A percentile compares a stretch with the other conserved stretches of the same genome.
These are phyloP conservation scores for Phytopythium boreale DNA, from an alignment of 352 stramenopile genomes.

Conservation along the genomic window DNA sequence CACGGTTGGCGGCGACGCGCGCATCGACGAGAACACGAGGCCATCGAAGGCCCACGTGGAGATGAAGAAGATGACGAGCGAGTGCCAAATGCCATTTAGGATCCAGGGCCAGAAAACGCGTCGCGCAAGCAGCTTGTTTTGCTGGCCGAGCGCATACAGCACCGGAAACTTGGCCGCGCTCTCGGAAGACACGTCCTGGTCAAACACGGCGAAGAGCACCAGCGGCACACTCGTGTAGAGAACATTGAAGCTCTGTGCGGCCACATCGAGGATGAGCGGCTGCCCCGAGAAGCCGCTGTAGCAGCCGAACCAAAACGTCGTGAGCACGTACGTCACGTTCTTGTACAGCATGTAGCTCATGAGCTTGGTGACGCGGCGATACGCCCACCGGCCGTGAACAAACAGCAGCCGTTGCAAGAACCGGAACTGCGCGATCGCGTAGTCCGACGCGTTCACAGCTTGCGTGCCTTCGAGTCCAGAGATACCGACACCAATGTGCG, in stretches of 20 bases:
- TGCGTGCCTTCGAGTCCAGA: slow-evolving; percentile 91
- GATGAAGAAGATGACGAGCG: slow-evolving; percentile 80
- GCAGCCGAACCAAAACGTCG: slow-evolving; percentile 84
- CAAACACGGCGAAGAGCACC: slow-evolving; percentile 72
- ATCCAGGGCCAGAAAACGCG: slow-evolving; percentile 86
- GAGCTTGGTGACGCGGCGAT: slow-evolving; percentile 90
- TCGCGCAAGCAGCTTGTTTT: slow-evolving; percentile 52
- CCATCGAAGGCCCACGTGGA: slow-evolving; percentile 62
- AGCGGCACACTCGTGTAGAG: slow-evolving; percentile 76
- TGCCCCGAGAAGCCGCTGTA: slow-evolving; percentile 77
- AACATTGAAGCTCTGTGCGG: slow-evolving; percentile 82
- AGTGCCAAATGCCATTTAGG: slow-evolving; percentile 80
- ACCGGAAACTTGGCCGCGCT: slow-evolving; percentile 64
- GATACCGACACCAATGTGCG: slow-evolving; percentile 92
- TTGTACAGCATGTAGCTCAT: slow-evolving; percentile 96
- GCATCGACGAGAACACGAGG: slow-evolving; percentile 19
- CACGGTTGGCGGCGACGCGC: slow-evolving; percentile 26
- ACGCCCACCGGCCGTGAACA: slow-evolving; percentile 91
- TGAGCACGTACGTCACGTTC: slow-evolving; percentile 86
- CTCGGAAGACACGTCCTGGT: slow-evolving; percentile 70
- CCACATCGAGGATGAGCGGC: slow-evolving; percentile 73
- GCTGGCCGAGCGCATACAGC: slow-evolving; percentile 66
- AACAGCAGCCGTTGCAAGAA: slow-evolving; percentile 90
- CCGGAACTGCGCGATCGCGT: slow-evolving; percentile 92
- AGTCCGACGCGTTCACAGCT: slow-evolving; percentile 92